Evolutionary conservation across 805 yeast genomes (phyloP).

Genomic region (Starmerella ratchasimensis): DNA sequence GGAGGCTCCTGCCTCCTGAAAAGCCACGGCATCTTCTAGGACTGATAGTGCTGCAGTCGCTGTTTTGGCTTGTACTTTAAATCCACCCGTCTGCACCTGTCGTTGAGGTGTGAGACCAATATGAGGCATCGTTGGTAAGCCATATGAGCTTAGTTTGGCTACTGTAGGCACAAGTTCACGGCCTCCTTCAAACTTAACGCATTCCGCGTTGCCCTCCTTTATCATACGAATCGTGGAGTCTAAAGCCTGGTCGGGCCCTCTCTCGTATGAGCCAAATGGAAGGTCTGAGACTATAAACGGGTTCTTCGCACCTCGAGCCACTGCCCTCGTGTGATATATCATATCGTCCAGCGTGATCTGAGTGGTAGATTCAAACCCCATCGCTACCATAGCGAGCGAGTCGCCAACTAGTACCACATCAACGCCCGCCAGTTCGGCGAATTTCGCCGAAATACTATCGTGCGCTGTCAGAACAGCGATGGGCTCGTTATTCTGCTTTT

Average conservation of each 20-base stretch:
- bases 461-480: slow-evolving; percentile 70
- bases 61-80: slow-evolving; percentile 66
- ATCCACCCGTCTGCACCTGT: slow-evolving; percentile 68
- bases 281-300: slow-evolving; percentile 71
- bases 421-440: slow-evolving; percentile 51
- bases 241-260: slow-evolving; percentile 47
- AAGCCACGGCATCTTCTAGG: slow-evolving; percentile 49
- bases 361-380: slow-evolving; percentile 58
- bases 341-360: slow-evolving; percentile 66
- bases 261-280: slow-evolving; percentile 79
- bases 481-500: slow-evolving; percentile 28
- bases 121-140: slow-evolving; percentile 86
- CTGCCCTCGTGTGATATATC: slow-evolving; percentile 61
- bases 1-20: slow-evolving; percentile 68
- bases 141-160: slow-evolving; percentile 42
- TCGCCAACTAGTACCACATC: slow-evolving; percentile 80
- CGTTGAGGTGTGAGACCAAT: slow-evolving; percentile 88
- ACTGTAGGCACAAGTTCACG: slow-evolving; percentile 42
- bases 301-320: slow-evolving; percentile 49
- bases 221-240: slow-evolving; percentile 43
- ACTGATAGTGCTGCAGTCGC: slow-evolving; percentile 41
- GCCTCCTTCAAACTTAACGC: slow-evolving; percentile 80
- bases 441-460: slow-evolving; percentile 61
- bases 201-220: slow-evolving; percentile 44
- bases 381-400: slow-evolving; percentile 80